Evolutionary conservation across 352 stramenopile species (phyloP).

Genomic region (Thraustotheca clavata): DNA sequence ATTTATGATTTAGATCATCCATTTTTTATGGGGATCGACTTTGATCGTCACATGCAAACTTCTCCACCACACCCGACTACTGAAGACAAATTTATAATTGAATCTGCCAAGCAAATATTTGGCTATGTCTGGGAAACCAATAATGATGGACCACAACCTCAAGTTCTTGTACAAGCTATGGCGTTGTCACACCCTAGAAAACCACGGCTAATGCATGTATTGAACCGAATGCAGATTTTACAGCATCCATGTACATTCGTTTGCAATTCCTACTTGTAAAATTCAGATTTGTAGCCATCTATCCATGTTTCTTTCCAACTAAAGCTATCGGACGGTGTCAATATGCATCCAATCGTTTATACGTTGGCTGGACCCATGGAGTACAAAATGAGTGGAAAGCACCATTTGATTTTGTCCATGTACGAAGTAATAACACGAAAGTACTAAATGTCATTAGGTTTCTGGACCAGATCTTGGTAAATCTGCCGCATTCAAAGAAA

Average conservation of each 20-base stretch:
- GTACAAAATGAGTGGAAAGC: conserved; percentile 71
- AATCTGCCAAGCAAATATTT: not conserved
- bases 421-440: conserved; percentile 18
- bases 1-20: conserved; percentile 37
- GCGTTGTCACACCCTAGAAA: conserved; percentile 27
- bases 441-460: conserved; percentile 28
- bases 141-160: not conserved
- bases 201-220: conserved; percentile 64
- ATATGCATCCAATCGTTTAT: conserved; percentile 45
- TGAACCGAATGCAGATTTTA: conserved; percentile 62
- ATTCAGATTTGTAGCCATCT: conserved; percentile 33
- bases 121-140: not conserved
- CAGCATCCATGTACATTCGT: conserved; percentile 38
- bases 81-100: not conserved
- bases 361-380: conserved; percentile 52
- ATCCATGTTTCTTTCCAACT: conserved; percentile 59
- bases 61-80: conserved; percentile 22
- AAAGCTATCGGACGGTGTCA: conserved; percentile 40
- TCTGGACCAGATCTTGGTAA: conserved; percentile 39
- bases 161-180: not conserved
- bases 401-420: conserved; percentile 58
- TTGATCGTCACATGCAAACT: conserved; percentile 44
- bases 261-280: not conserved
- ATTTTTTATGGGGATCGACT: conserved; percentile 66
- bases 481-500: conserved; percentile 27